Percentiles rank a stretch among this genome's conserved stretches.
Conservation (phyloP, 805 yeast genomes). For the Yamadazyma akitaensis region DNA sequence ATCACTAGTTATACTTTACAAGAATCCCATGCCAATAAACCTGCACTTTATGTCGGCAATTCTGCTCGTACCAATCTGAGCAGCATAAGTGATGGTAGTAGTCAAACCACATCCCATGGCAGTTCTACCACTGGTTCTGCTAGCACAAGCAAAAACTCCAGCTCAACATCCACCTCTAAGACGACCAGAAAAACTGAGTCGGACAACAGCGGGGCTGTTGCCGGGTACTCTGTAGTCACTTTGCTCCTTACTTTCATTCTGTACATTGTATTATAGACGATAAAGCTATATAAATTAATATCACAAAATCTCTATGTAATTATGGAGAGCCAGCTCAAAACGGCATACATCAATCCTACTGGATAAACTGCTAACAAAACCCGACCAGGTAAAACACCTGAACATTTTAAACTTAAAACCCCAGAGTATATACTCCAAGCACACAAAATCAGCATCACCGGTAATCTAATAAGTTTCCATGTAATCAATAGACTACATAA, state of each 20-base stretch:
- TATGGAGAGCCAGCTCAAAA: conserved; percentile 64
- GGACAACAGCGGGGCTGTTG: conserved; percentile 11
- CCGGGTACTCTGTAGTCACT: conserved; percentile 1
- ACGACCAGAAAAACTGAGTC: background rate
- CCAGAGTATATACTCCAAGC: conserved; percentile 68
- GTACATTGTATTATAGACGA: conserved; percentile 6
- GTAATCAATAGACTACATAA: conserved; percentile 45
- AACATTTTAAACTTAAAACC: conserved; percentile 55
- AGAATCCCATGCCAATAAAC: background rate
- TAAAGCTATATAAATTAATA: background rate
- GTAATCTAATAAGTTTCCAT: conserved; percentile 48
- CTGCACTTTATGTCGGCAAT: background rate
- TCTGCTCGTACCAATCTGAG: background rate
- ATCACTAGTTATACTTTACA: conserved; percentile 12
- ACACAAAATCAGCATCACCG: conserved; percentile 44
- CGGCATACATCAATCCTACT: conserved; percentile 57
- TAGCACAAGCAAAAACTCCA: background rate
- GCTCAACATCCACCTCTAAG: conserved; percentile 1
- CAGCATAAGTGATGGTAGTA: background rate
- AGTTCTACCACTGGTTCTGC: background rate
- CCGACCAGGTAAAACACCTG: conserved; percentile 64
- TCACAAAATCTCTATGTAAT: conserved; percentile 38
- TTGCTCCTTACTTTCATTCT: conserved; percentile 4
- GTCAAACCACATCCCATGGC: background rate
- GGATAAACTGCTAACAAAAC: conserved; percentile 64